phyloP scores from a whole-genome alignment of 2,329 filamentous ascomycete species.

The Exutisphaerella laricina region DNA sequence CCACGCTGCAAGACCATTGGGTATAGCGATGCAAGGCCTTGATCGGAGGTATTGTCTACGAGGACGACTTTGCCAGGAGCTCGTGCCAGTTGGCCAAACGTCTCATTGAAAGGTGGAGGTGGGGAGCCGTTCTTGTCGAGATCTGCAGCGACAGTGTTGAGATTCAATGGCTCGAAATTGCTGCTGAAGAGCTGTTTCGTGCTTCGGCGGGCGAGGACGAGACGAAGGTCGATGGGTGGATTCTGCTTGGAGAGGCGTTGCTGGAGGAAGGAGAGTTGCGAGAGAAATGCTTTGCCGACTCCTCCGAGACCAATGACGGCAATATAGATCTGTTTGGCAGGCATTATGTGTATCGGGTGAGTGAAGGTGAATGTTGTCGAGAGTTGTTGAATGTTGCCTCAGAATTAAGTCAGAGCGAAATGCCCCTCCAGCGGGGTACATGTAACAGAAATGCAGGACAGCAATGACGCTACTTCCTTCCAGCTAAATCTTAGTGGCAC shows the following conservation, averaged over 20 bases:
- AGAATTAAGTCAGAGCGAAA: too few species aligned
- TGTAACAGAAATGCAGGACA: too few species aligned
- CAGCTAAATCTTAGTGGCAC: background rate
- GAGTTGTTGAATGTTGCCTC: too few species aligned
- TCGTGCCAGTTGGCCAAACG: conserved; percentile 70
- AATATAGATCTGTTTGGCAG: conserved; percentile 35
- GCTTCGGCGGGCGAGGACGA: conserved; percentile 82
- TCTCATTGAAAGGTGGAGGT: conserved; percentile 61
- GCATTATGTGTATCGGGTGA: background rate
- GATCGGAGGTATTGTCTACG: conserved; percentile 93
- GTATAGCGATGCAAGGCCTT: conserved; percentile 77
- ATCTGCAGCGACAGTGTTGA: conserved; percentile 55
- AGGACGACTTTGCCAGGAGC: conserved; percentile 75
- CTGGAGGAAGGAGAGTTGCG: conserved; percentile 66
- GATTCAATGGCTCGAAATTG: conserved; percentile 63
- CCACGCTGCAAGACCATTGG: conserved; percentile 73
- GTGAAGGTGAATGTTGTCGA: too few species aligned
- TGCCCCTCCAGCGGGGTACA: too few species aligned
- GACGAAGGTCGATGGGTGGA: conserved; percentile 61
- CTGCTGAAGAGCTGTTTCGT: conserved; percentile 72
- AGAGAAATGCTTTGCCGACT: conserved; percentile 85
- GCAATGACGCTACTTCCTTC: too few species aligned
- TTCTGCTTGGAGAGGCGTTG: conserved; percentile 49
- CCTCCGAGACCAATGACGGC: conserved; percentile 66
- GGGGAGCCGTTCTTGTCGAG: conserved; percentile 60